Evolutionary conservation across 495 filamentous ascomycete species (phyloP), one percentile per base, ranked within the genome.

Genomic region (Lasiosphaeria miniovina): DNA sequence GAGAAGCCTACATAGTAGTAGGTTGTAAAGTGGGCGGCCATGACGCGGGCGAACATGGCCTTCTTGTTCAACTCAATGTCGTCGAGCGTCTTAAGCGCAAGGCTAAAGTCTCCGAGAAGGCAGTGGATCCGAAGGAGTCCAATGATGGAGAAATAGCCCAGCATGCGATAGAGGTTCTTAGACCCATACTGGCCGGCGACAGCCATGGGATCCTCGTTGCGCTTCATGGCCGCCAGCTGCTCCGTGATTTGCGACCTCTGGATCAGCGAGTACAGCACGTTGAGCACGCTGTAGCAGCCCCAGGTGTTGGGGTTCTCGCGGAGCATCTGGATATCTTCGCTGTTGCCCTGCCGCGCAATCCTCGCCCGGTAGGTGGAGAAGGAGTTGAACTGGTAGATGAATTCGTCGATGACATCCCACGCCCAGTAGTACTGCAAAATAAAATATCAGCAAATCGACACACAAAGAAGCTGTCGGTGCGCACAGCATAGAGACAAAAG

Each of bases 1-100:
- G 90, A 95, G 86, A 98, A 98, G 57, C 94, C 94, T 64, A 98
- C 93, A 73, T 98, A 98, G 86, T 98, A 98, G 84, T 98, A 98
- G 60, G 94, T 98, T 53, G 93, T 97, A 82, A 98, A 98, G 79
- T 98, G 95, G 56, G 94, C 94, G 53, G 94, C 95, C 94, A 98
- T 98, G 68, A 98, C 95, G 54, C 95, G 90, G 62, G 94, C 94
- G 74, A 98, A 98, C 90, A 97, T 97, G 64, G 95, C 93, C 82
- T 98, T 98, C 86, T 98, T 98, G 84, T 96, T 98, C 67, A 98
- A 84, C 82, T 98, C 94, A 68, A 98, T 96, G 70, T 98, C 95
- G 74, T 98, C 94, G 58, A 98, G 88, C 17, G 95, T 98, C 84
- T 98, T 98, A 63, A 98, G 84, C 35, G 94, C 95, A 49, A 98